Evolutionary conservation across 139 green algal species (phyloP).

Genomic region (Volvox reticuliferus): DNA sequence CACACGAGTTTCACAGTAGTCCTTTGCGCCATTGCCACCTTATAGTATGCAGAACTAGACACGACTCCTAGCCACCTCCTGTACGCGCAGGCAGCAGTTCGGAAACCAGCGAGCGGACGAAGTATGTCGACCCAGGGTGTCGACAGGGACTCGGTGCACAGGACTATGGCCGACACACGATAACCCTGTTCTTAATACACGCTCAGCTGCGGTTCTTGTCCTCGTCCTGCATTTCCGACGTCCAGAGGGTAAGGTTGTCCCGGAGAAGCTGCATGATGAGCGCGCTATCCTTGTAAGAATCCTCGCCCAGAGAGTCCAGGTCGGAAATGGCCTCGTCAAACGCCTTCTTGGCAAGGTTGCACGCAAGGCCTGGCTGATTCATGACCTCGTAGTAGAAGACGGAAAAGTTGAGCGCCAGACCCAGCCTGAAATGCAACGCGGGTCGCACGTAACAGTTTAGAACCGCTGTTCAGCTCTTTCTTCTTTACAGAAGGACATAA

Average conservation of each 20-base stretch:
- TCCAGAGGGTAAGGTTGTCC: constrained; percentile 99
- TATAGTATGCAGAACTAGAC: neutral
- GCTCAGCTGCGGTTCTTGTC: constrained; percentile 36
- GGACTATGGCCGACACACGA: neutral
- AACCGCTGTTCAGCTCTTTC: neutral
- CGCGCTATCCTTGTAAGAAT: constrained; percentile 99
- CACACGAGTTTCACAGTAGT: neutral
- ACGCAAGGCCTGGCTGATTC: constrained; percentile 96
- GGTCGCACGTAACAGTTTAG: neutral
- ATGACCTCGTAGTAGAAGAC: constrained; percentile 99
- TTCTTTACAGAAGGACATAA: neutral
- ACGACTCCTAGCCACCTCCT: neutral
- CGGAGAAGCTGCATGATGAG: constrained; percentile 99
- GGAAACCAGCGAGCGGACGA: neutral
- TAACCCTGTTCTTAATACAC: neutral
- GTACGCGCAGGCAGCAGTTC: neutral
- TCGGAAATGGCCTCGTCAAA: constrained; percentile 99
- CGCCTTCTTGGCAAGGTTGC: constrained; percentile 97
- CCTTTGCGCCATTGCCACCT: neutral
- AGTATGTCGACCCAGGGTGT: neutral
- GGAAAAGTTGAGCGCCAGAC: constrained; percentile 98
- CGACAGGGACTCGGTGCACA: neutral
- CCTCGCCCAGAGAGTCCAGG: constrained; percentile 98
- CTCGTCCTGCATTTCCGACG: constrained; percentile 93
- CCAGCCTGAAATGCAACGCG: constrained; percentile 49